Conservation (phyloP, 129 eudicot genomes). For the Smallanthus sonchifolius region DNA sequence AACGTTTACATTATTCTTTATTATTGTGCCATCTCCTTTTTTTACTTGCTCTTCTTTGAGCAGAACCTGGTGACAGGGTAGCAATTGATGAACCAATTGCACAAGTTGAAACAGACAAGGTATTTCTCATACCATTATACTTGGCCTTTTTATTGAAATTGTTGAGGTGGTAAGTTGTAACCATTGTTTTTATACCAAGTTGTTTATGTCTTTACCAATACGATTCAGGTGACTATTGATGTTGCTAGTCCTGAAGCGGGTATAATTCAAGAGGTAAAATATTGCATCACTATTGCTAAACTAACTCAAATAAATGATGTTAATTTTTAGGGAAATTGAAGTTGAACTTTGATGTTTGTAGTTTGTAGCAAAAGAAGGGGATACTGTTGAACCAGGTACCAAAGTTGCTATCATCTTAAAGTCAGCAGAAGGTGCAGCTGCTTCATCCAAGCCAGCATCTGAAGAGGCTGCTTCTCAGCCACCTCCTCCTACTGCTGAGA, state of each 20-base stretch:
- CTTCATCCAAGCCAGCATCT: conserved; percentile 63
- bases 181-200: not conserved
- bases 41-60: conserved; percentile 15
- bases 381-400: conserved; percentile 87
- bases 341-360: conserved; percentile 27
- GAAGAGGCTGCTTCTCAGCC: conserved; percentile 44
- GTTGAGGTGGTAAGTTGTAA: not conserved
- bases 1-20: not conserved
- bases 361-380: conserved; percentile 94
- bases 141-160: not conserved
- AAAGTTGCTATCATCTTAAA: conserved; percentile 81
- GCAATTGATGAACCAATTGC: conserved; percentile 95
- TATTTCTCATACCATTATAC: not conserved
- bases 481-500: conserved; percentile 41
- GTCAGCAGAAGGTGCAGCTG: conserved; percentile 69
- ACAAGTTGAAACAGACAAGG: conserved; percentile 93
- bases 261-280: conserved; percentile 68
- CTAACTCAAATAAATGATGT: not conserved
- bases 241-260: conserved; percentile 96
- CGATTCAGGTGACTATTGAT: conserved; percentile 72
- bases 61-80: conserved; percentile 97
- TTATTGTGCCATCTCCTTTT: conserved; percentile 2
- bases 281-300: conserved; percentile 1
- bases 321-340: conserved; percentile 7
- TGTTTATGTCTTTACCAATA: no score